A percentile compares a stretch with the other conserved stretches of the same genome.
Evolutionary conservation across 2,329 filamentous ascomycete genomes (phyloP).

Genomic region (Alternaria hordeiaustralica): DNA sequence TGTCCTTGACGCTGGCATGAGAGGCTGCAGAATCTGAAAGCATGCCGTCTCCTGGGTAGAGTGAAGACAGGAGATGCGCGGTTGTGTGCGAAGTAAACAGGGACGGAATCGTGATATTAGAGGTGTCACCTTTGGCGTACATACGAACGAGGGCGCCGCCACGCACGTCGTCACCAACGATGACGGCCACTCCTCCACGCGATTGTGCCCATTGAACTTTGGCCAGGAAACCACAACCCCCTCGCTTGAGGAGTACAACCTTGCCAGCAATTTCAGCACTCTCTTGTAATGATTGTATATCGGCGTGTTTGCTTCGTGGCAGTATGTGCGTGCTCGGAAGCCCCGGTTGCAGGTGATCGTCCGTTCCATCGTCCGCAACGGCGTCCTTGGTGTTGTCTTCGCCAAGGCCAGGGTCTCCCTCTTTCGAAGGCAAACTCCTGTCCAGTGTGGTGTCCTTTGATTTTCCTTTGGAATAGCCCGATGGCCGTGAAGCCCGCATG

Average conservation of each 20-base stretch:
- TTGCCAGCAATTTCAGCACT: slow-evolving; percentile 92
- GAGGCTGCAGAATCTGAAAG: background rate
- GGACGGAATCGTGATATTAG: slow-evolving; percentile 91
- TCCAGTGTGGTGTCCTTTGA: background rate
- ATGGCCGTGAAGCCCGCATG: slow-evolving; percentile 7
- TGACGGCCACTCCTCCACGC: slow-evolving; percentile 84
- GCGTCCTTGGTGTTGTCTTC: background rate
- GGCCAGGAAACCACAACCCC: slow-evolving; percentile 94
- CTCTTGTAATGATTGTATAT: slow-evolving; percentile 91
- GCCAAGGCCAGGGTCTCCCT: background rate
- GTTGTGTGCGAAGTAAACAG: slow-evolving; percentile 95
- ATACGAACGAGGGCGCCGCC: slow-evolving; percentile 92
- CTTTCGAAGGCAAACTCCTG: background rate
- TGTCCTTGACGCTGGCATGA: slow-evolving; percentile 9
- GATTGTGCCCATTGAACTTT: slow-evolving; percentile 98
- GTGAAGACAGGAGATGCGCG: slow-evolving; percentile 86
- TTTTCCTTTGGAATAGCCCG: background rate
- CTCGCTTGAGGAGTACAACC: slow-evolving; percentile 87
- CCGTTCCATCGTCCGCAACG: slow-evolving; percentile 74
- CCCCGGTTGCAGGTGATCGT: slow-evolving; percentile 74
- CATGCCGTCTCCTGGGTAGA: slow-evolving; percentile 64
- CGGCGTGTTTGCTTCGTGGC: slow-evolving; percentile 66
- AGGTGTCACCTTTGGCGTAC: slow-evolving; percentile 97
- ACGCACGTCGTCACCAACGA: slow-evolving; percentile 91
- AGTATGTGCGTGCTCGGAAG: slow-evolving; percentile 21